Evolutionary conservation across 2,329 filamentous ascomycete genomes (phyloP), one percentile per base, ranked within the genome.

Genomic region (Nannizzia gypsea): DNA sequence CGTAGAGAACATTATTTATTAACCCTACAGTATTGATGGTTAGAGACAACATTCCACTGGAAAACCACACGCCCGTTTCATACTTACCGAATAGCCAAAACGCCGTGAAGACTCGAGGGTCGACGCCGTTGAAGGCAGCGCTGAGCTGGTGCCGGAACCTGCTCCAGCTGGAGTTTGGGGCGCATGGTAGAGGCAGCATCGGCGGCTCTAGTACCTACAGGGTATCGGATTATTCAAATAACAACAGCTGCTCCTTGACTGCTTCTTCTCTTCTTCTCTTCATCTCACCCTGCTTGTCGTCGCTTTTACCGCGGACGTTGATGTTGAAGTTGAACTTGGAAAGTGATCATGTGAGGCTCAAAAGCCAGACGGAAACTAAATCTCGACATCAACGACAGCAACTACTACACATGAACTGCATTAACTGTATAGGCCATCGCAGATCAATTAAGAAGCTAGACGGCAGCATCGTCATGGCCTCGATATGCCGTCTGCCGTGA

Each of bases 1-100:
- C 92, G 74, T 96, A 97, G 75, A 96, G 87, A 66, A 97, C 89
- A 76, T 97, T 97, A 75, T 99, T 97, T 71, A 97, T 93, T 17
- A 93, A 77, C 58, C 89, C 89, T 92, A n/a, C n/a, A 17, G n/a
- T 20, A 52, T 13, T n/a, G 1, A 20, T 26, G 11, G 13, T n/a
- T 38, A 34, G 38, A 4, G 3, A 57, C 6, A 26, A 15, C 24
- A 1, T 11, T 50, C 20, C 24, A 11, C 22, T 3, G 22, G 4
- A 26, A 13, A 6, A 17, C 17, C 28, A 34, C n/a, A 17, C 1
- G n/a, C 5, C 6, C n/a, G 40, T 22, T 58, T 20, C n/a, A 8
- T 40, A 64, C 74, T 66, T 77, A 96, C 92, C 92, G 69, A 97
- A 95, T 1, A 96, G 79, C 91, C 91, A 97, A 69, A 97, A 97